Base-by-base conservation (phyloP, 2,329 filamentous ascomycete genomes). In the Ophiostoma triangulosporum region DNA sequence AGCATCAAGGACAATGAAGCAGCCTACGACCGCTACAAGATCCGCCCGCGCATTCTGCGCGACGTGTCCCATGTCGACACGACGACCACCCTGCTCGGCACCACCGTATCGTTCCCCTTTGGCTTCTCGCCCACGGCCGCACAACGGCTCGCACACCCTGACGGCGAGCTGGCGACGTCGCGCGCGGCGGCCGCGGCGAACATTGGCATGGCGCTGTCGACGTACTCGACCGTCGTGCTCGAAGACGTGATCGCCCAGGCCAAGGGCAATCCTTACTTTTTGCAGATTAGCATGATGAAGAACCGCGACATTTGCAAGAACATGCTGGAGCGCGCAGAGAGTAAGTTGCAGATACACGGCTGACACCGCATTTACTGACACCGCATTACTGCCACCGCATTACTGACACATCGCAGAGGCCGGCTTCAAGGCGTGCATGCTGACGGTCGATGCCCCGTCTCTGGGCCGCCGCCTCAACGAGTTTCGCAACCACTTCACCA, bases 371-470 rank as follows among this genome's bases (percentile, higher is more conserved):
- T n/a, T n/a, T n/a, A n/a, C n/a, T n/a, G n/a, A n/a, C n/a, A n/a
- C n/a, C n/a, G n/a, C n/a, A n/a, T n/a, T n/a, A n/a, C n/a, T n/a
- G n/a, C n/a, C n/a, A n/a, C n/a, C 17, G 9, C 11, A 15, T 2
- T 9, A 17, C 38, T 43, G 14, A 43, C 11, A 14, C 6, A 14
- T 24, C 57, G 38, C 55, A 55, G 6, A 50, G 48, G 51, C 56
- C 55, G 22, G 57, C 48, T 56, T 55, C 58, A 17, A 56, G 33
- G 46, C 60, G 0, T 62, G 80, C 3, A 70, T 81, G 33, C 60
- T 81, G 1, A 74, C 76, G 0, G 74, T 77, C 1, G 77, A 81
- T 57, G 69, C 70, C 0, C 76, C 77, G 0, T 69, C 76, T 46
- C 54, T 59, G 54, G 54, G 61, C 32, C 50, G 48, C n/a, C 54